Percentiles rank a stretch among this genome's conserved stretches.
phyloP scores from a whole-genome alignment of 1,139 yeast genomes.

The Geotrichum aggregatum region DNA sequence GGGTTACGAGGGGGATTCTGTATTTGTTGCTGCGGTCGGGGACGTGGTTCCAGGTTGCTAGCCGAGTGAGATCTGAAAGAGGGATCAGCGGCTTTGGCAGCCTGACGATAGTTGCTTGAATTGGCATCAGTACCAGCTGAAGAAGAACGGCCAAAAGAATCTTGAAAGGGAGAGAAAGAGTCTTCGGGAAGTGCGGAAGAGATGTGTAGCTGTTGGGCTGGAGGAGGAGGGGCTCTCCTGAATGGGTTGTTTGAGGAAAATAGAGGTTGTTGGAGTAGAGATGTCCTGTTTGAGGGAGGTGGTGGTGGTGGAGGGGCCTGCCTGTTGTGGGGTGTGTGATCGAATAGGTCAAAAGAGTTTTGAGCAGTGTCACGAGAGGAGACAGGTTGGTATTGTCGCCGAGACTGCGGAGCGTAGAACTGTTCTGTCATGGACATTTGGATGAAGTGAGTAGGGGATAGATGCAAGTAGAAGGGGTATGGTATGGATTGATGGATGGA shows the following conservation, averaged over 20 bases:
- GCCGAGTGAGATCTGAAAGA: constrained; percentile 14
- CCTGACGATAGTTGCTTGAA: neutral
- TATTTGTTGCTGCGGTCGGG: constrained; percentile 1
- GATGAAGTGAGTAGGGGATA: neutral
- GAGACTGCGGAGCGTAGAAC: constrained; percentile 6
- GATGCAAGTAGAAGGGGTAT: neutral
- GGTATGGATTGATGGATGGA: neutral
- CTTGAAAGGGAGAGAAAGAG: neutral
- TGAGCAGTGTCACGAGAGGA: too few relatives aligned
- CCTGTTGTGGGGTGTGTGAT: neutral
- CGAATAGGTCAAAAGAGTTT: constrained; percentile 12
- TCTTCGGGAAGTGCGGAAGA: neutral
- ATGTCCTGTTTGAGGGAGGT: neutral
- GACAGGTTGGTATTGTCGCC: constrained; percentile 6
- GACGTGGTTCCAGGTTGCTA: constrained; percentile 1
- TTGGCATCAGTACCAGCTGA: neutral
- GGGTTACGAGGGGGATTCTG: neutral
- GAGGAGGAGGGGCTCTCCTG: constrained; percentile 16
- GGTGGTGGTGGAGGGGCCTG: constrained; percentile 5
- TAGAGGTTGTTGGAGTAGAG: constrained; percentile 8
- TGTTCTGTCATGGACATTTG: constrained; percentile 10
- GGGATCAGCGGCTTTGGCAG: constrained; percentile 3
- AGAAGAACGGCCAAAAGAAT: constrained; percentile 4
- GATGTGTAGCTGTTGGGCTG: neutral
- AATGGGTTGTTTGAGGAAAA: constrained; percentile 22